These are phyloP conservation scores for Penstemon barbatus DNA, from an alignment of 257 asterid species.

Conservation along the genomic window DNA sequence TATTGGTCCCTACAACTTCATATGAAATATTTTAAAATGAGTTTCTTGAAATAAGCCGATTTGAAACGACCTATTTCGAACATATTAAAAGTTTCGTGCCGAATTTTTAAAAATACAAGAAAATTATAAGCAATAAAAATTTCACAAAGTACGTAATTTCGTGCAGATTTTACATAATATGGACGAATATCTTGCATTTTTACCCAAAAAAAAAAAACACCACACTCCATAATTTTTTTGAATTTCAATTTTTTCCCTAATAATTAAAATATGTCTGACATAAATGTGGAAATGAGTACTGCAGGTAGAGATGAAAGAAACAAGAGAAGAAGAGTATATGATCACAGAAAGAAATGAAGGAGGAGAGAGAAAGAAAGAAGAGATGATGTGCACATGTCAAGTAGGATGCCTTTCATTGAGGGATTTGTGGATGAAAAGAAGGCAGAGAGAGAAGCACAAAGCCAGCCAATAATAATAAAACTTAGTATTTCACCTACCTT, in stretches of 20 bases:
- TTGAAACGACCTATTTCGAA: too few species aligned
- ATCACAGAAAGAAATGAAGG: conserved; percentile 26
- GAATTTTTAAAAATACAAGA: too few species aligned
- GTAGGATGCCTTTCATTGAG: conserved; percentile 55
- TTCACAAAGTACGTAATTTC: too few species aligned
- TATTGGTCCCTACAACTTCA: too few species aligned
- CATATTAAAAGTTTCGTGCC: too few species aligned
- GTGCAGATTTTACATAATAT: too few species aligned
- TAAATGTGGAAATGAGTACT: neutral
- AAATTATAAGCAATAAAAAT: too few species aligned
- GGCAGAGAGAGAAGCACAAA: conserved; percentile 44
- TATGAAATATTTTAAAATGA: too few species aligned
- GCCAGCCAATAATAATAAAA: conserved; percentile 17
- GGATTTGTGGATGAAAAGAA: conserved; percentile 33
- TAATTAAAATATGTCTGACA: neutral
- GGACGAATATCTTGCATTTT: too few species aligned
- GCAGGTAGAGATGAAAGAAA: conserved; percentile 45
- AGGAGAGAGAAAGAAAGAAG: conserved; percentile 35
- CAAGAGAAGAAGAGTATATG: conserved; percentile 27
- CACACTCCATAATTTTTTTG: neutral
- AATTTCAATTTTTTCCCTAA: neutral
- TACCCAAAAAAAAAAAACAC: too few species aligned
- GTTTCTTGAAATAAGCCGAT: too few species aligned
- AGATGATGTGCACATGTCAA: conserved; percentile 31
- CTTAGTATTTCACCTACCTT: conserved; percentile 31